Conservation (phyloP, 495 filamentous ascomycete species). For the Penicillium flavigenum region DNA sequence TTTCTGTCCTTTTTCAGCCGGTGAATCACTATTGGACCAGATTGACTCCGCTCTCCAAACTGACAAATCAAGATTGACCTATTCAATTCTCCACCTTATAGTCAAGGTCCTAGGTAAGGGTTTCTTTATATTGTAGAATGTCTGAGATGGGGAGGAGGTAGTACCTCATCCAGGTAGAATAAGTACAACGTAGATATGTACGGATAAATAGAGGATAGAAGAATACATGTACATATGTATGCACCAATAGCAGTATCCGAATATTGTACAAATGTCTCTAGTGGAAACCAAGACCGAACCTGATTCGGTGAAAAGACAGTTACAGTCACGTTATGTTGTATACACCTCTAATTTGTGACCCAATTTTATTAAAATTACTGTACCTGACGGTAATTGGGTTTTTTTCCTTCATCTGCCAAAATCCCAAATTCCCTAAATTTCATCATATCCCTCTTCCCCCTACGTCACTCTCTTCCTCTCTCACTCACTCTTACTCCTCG, state of each 20-base stretch:
- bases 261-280: too few relatives aligned
- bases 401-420: slow-evolving; percentile 8
- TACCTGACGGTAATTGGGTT: slow-evolving; percentile 3
- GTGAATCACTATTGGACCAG: not conserved
- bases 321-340: not conserved
- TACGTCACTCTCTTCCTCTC: slow-evolving; percentile 31
- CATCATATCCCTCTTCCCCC: slow-evolving; percentile 26
- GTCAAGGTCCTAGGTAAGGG: not conserved
- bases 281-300: not conserved
- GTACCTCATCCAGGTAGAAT: not conserved
- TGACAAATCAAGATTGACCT: not conserved
- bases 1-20: not conserved
- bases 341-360: not conserved
- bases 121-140: not conserved
- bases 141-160: not conserved
- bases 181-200: not conserved
- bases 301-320: not conserved
- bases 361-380: not conserved
- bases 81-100: not conserved
- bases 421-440: slow-evolving; percentile 17
- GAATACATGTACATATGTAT: not conserved
- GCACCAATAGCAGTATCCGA: too few relatives aligned
- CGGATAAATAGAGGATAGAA: too few relatives aligned
- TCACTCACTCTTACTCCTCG: slow-evolving; percentile 14
- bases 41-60: not conserved